phyloP scores from a whole-genome alignment of 2,329 filamentous ascomycete genomes.

The Daldinia sp. region DNA sequence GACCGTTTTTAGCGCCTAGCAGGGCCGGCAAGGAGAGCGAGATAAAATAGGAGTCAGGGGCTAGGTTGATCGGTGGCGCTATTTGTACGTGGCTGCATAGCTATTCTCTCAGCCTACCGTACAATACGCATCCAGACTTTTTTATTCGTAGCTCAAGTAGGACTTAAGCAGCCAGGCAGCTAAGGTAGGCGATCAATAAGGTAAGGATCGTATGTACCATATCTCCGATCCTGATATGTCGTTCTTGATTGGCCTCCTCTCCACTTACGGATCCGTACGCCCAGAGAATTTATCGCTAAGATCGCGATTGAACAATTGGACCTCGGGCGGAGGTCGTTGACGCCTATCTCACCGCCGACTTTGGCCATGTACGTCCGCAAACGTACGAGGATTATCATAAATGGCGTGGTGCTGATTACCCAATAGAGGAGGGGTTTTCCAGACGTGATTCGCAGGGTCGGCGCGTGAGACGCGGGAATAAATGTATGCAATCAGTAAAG shows the following conservation, averaged over 20 bases:
- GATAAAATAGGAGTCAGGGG: constrained; percentile 1
- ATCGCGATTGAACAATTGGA: constrained; percentile 5
- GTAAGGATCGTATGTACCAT: neutral
- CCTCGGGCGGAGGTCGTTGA: constrained; percentile 3
- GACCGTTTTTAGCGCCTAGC: neutral
- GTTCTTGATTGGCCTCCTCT: constrained; percentile 7
- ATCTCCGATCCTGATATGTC: neutral
- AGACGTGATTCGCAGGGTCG: neutral
- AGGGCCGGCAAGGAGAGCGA: neutral
- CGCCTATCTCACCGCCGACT: constrained; percentile 23
- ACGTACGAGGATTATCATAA: constrained; percentile 30
- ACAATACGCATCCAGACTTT: no score
- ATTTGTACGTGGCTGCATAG: neutral
- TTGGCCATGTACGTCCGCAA: constrained; percentile 23
- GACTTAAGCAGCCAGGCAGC: no score
- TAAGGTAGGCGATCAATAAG: no score
- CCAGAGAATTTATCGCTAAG: constrained; percentile 1
- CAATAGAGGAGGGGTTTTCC: constrained; percentile 18
- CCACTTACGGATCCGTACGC: neutral
- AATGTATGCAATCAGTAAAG: constrained; percentile 17
- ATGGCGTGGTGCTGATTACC: constrained; percentile 28
- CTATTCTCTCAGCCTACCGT: neutral
- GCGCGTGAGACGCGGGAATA: constrained; percentile 22
- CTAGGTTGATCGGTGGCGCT: neutral
- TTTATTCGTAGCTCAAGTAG: no score